phyloP scores from a whole-genome alignment of 2,329 filamentous ascomycete species.

The Dendrostoma leiphaemia region DNA sequence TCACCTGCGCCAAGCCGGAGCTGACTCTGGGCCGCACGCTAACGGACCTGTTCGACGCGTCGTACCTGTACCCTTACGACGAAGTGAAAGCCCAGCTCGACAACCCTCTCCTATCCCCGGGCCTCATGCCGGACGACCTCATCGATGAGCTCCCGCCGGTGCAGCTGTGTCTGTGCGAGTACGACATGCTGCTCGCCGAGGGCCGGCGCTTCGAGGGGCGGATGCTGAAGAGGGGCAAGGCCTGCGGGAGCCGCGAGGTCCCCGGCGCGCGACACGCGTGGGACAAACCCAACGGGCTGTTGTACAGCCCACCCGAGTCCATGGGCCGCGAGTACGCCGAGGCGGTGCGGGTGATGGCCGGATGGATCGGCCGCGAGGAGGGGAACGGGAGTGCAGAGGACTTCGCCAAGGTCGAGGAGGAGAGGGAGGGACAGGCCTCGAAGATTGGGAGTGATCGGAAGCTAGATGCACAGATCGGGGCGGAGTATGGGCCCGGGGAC shows the following conservation, averaged over 20 bases:
- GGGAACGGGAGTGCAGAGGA: constrained; percentile 5
- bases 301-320: constrained; percentile 10
- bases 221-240: constrained; percentile 51
- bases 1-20: constrained; percentile 52
- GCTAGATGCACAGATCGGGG: too few species aligned
- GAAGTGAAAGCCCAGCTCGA: constrained; percentile 44
- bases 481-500: too few species aligned
- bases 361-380: constrained; percentile 12
- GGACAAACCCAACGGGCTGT: constrained; percentile 53
- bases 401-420: background rate
- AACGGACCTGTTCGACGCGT: constrained; percentile 62
- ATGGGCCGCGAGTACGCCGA: constrained; percentile 15
- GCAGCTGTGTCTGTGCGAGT: constrained; percentile 61
- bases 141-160: constrained; percentile 51
- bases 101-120: constrained; percentile 54
- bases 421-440: too few species aligned
- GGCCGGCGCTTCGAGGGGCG: constrained; percentile 60
- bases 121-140: constrained; percentile 52
- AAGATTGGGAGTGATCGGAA: background rate
- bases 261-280: constrained; percentile 60
- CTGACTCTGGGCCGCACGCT: constrained; percentile 56
- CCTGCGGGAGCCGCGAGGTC: constrained; percentile 47
- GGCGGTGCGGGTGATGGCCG: constrained; percentile 15
- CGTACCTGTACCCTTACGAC: constrained; percentile 55
- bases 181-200: constrained; percentile 62